These are phyloP conservation scores for Nosema muscidifuracis DNA, from an alignment of 371 early-diverging fungal genomes.

Conservation along the genomic window DNA sequence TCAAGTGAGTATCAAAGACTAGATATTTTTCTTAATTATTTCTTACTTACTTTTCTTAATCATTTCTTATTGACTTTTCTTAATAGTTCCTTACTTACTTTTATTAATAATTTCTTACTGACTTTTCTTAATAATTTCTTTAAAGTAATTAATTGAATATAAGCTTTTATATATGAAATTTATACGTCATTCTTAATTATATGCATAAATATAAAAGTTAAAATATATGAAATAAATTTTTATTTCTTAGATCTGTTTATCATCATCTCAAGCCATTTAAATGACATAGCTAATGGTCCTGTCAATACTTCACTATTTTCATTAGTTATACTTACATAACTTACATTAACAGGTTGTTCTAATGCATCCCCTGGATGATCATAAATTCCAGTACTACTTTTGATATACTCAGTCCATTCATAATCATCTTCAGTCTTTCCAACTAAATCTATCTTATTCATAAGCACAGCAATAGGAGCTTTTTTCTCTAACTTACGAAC, in stretches of 20 bases:
- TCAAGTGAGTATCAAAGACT: too few species aligned
- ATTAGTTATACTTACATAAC: constrained; percentile 56
- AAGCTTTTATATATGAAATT: too few species aligned
- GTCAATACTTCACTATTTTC: constrained; percentile 46
- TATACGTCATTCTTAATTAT: too few species aligned
- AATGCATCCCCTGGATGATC: constrained; percentile 35
- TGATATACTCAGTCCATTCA: constrained; percentile 40
- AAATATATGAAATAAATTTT: not conserved
- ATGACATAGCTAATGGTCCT: constrained; percentile 31
- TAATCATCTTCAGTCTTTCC: constrained; percentile 46
- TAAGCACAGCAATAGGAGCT: constrained; percentile 62
- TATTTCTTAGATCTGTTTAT: constrained; percentile 41
- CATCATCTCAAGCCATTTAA: constrained; percentile 42
- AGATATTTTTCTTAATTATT: too few species aligned
- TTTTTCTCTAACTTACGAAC: constrained; percentile 51
- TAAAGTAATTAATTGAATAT: too few species aligned
- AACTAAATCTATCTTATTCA: constrained; percentile 63
- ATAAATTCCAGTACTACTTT: constrained; percentile 48
- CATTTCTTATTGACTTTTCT: too few species aligned
- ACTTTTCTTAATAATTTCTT: too few species aligned
- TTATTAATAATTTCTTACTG: too few species aligned
- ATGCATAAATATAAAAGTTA: not conserved
- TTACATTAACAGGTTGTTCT: constrained; percentile 53
- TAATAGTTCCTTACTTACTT: too few species aligned
- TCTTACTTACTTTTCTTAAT: too few species aligned